phyloP scores from a whole-genome alignment of 176 grass and related monocot species.

The Zizania latifolia region DNA sequence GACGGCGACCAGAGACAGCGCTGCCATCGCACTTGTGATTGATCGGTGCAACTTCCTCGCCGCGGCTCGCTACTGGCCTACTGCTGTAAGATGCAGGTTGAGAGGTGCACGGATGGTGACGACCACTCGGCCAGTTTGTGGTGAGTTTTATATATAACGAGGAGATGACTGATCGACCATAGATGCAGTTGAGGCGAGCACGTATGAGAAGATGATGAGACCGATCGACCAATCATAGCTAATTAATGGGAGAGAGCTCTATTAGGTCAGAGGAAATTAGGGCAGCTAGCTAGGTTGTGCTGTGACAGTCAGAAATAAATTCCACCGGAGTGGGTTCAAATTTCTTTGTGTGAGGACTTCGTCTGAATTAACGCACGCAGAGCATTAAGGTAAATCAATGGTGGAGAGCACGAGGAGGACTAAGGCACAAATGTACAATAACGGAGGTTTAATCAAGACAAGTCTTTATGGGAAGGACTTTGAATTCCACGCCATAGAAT shows the following conservation, averaged over 20 bases:
- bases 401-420: too few species aligned
- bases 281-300: background rate
- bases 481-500: too few species aligned
- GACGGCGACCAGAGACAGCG: background rate
- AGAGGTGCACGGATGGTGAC: background rate
- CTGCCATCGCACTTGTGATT: background rate
- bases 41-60: background rate
- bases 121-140: background rate
- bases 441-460: too few species aligned
- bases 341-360: too few species aligned
- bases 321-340: too few species aligned
- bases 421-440: too few species aligned
- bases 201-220: background rate
- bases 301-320: too few species aligned
- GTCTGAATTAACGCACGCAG: too few species aligned
- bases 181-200: conserved; percentile 21
- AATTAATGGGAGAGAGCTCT: background rate
- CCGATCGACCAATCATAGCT: background rate
- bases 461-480: too few species aligned
- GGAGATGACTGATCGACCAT: too few species aligned
- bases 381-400: too few species aligned
- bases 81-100: background rate
- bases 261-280: background rate
- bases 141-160: conserved; percentile 6
- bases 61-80: background rate